Evolutionary conservation across 78 protist genomes (phyloP).

Genomic region (Dictyostelium firmibasis): DNA sequence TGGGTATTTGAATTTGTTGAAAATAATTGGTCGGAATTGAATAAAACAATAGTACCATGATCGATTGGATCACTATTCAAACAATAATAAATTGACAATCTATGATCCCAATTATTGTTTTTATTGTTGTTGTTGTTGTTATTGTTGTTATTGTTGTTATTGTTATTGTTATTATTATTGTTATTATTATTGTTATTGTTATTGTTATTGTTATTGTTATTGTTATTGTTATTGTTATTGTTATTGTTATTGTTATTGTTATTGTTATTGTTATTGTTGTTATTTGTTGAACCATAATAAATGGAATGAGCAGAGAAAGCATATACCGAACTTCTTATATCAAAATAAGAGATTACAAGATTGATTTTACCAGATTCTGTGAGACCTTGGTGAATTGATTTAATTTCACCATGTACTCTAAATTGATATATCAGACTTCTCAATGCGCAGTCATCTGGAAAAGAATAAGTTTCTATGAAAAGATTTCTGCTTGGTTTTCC

Average conservation of each 20-base stretch:
- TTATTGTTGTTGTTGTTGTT: background rate
- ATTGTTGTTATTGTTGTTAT: background rate
- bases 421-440: background rate
- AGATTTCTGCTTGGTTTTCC: background rate
- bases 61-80: slow-evolving; percentile 49
- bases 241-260: too few species aligned
- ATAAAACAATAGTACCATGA: slow-evolving; percentile 66
- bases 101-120: background rate
- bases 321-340: background rate
- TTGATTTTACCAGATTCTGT: background rate
- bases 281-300: too few species aligned
- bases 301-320: background rate
- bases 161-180: too few species aligned
- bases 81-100: background rate
- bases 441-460: background rate
- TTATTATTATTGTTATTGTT: too few species aligned
- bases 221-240: too few species aligned
- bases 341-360: background rate
- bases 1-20: background rate
- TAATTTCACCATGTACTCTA: background rate
- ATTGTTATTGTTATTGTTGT: too few species aligned
- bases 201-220: too few species aligned
- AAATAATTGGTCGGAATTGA: slow-evolving; percentile 44
- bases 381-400: background rate
- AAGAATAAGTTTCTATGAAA: background rate